Conservation (phyloP, 139 green algal species). For the Chlorella sp. region DNA sequence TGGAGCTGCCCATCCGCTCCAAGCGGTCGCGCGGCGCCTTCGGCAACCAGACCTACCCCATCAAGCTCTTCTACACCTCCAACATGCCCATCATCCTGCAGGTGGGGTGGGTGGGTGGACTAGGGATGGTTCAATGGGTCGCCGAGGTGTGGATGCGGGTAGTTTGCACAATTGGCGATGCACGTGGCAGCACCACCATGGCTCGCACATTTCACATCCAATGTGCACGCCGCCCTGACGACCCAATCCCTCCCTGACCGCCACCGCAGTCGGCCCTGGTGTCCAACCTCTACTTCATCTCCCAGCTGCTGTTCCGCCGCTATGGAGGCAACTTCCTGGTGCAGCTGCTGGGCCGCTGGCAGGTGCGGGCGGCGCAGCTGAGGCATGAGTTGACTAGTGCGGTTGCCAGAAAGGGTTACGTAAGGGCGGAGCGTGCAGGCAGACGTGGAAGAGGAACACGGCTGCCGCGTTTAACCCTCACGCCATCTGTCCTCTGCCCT, state of each 20-base stretch:
- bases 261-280: conserved; percentile 87
- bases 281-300: conserved; percentile 99
- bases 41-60: conserved; percentile 88
- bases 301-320: conserved; percentile 98
- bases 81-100: conserved; percentile 99
- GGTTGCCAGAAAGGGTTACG: too few relatives aligned
- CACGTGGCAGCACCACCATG: too few relatives aligned
- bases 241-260: too few relatives aligned
- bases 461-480: neutral
- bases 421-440: too few relatives aligned
- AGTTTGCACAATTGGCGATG: too few relatives aligned
- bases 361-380: conserved; percentile 30
- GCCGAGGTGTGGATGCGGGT: too few relatives aligned
- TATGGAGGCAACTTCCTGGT: conserved; percentile 96
- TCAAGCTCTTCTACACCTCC: conserved; percentile 99
- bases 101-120: neutral
- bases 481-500: neutral
- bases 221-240: too few relatives aligned
- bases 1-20: conserved; percentile 96
- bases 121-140: too few relatives aligned
- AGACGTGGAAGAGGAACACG: neutral
- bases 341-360: conserved; percentile 85
- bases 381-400: neutral
- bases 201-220: too few relatives aligned
- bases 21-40: conserved; percentile 87